phyloP scores from a whole-genome alignment of 2,329 filamentous ascomycete genomes.

The Aciculosporium take region DNA sequence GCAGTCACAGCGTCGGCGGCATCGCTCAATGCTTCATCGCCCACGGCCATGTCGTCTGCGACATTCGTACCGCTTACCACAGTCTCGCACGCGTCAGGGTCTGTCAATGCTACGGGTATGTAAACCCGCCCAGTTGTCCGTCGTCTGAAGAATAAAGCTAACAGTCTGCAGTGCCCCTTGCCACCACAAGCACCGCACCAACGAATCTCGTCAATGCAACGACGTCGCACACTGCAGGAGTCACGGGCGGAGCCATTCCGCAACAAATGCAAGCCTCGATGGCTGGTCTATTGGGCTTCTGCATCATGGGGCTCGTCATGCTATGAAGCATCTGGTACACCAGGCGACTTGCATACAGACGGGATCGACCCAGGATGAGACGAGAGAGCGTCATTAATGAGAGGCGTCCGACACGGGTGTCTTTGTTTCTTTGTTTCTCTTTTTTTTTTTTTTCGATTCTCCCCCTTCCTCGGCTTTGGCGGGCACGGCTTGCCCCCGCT shows the following conservation, averaged over 20 bases:
- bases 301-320: slow-evolving; percentile 22
- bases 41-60: not conserved
- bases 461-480: not conserved
- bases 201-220: slow-evolving; percentile 14
- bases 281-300: slow-evolving; percentile 22
- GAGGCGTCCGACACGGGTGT: not conserved
- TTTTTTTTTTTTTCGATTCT: not conserved
- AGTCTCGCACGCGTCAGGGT: not conserved
- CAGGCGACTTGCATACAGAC: not conserved
- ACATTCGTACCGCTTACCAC: not conserved
- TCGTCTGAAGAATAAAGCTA: slow-evolving; percentile 2
- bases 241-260: slow-evolving; percentile 19
- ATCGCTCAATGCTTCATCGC: not conserved
- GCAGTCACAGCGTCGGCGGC: slow-evolving; percentile 8
- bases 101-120: slow-evolving; percentile 4
- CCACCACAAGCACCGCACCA: slow-evolving; percentile 2
- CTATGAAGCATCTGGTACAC: slow-evolving; percentile 10
- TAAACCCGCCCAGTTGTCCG: too few species aligned
- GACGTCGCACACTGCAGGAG: slow-evolving; percentile 13
- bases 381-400: not conserved
- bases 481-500: not conserved
- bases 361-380: not conserved
- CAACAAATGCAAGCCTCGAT: slow-evolving; percentile 21
- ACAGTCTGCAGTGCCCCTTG: slow-evolving; percentile 5
- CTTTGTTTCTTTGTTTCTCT: not conserved